Evolutionary conservation across 495 filamentous ascomycete species (phyloP).

Genomic region (Penicillium coprophilum): DNA sequence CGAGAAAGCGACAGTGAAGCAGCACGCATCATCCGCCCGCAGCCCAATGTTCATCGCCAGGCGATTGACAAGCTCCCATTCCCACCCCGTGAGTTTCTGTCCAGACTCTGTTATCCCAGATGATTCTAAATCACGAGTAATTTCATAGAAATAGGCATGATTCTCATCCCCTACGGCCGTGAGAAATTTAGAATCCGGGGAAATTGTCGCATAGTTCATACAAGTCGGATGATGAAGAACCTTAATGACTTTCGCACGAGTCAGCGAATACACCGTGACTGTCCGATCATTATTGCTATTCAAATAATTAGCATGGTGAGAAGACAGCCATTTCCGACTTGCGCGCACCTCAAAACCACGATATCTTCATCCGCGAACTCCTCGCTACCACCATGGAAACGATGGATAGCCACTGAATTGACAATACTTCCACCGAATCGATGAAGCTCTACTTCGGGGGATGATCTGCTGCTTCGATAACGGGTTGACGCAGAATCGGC

Average conservation of each 20-base stretch:
- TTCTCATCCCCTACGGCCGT: constrained; percentile 84
- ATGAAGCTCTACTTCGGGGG: constrained; percentile 52
- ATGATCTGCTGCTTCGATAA: constrained; percentile 29
- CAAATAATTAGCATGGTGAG: constrained; percentile 14
- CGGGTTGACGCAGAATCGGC: constrained; percentile 32
- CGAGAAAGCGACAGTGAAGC: constrained; percentile 72
- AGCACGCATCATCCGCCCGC: constrained; percentile 45
- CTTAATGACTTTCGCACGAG: constrained; percentile 59
- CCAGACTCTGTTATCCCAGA: constrained; percentile 44
- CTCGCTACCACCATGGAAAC: constrained; percentile 49
- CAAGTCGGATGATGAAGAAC: constrained; percentile 69
- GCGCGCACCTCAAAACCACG: constrained; percentile 57
- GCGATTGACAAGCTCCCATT: constrained; percentile 35
- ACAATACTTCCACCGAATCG: constrained; percentile 60
- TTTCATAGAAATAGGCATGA: constrained; percentile 75
- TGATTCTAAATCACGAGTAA: constrained; percentile 39
- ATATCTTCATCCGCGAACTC: constrained; percentile 58
- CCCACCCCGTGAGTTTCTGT: constrained; percentile 43
- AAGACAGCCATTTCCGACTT: not conserved
- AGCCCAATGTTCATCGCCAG: constrained; percentile 41
- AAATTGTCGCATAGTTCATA: constrained; percentile 91
- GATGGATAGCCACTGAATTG: constrained; percentile 71
- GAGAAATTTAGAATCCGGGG: constrained; percentile 79
- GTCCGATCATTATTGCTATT: constrained; percentile 84
- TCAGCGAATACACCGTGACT: constrained; percentile 74